Base-by-base conservation (phyloP, 2,329 filamentous ascomycete genomes). In the Hyphodiscus sp. region DNA sequence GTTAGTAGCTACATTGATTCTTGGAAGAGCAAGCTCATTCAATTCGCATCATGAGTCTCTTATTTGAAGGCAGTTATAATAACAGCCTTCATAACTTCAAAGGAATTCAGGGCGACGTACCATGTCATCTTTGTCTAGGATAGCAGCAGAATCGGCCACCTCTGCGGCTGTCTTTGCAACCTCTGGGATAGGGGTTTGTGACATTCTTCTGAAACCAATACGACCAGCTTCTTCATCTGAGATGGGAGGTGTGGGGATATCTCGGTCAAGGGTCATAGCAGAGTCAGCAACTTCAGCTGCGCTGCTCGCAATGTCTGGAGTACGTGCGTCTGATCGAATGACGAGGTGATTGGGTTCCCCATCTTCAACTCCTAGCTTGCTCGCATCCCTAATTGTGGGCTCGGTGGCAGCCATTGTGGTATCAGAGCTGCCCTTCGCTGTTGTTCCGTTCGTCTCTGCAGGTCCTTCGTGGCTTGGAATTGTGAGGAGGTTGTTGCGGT, bases 401-500 rank as follows among this genome's bases (percentile, higher is more conserved):
- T 38, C 33, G 33, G 23, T 26, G 23, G 23, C 23, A 26, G 33
- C 33, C 33, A 38, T 38, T 13, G 4, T 38, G 11, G 33, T 38
- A 2, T 38, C 11, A 13, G 50, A 51, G 26, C 20, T 51, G 2
- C 38, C 41, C 45, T 47, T 48, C 38, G n/a, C 18, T 38, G 42
- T 47, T 41, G 43, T 18, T 47, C 49, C 47, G 30, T 33, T 18
- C 20, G 48, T 46, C 11, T 49, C 45, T 11, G n/a, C 46, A 2
- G 38, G 45, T 33, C 58, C 41, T 46, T 54, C 33, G 6, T 45
- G 15, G 19, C 56, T 16, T 20, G 65, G 65, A 13, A 74, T 69
- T 30, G 67, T 59, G 19, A 79, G 63, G 45, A 78, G 63, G 60
- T 81, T 82, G 68, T 81, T 81, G 58, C 70, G 68, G 61, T 80